A percentile compares a stretch with the other conserved stretches of the same genome.
Evolutionary conservation across 116 monocot species (phyloP).

Genomic region (Papilionanthe hybrid): DNA sequence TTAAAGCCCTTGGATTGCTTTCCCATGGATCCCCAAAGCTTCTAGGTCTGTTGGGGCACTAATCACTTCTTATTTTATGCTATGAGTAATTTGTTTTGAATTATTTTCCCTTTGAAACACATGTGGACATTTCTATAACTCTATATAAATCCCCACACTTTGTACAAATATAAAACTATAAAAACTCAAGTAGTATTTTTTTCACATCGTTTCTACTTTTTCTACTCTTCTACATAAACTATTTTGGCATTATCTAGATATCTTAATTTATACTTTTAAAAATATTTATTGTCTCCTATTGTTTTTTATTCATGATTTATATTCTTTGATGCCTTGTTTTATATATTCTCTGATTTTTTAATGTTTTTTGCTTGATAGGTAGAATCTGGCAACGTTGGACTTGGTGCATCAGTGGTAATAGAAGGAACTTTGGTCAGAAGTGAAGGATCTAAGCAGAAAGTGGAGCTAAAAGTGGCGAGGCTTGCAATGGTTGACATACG

Average conservation of each 20-base stretch:
- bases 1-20: too few relatives aligned
- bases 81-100: too few relatives aligned
- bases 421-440: constrained; percentile 77
- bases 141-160: too few relatives aligned
- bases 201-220: too few relatives aligned
- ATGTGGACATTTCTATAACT: too few relatives aligned
- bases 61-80: too few relatives aligned
- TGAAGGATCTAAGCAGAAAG: constrained; percentile 92
- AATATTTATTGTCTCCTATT: neutral
- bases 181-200: too few relatives aligned
- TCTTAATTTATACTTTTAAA: neutral
- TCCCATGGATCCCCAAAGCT: too few relatives aligned
- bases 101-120: too few relatives aligned
- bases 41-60: too few relatives aligned
- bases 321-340: neutral
- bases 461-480: constrained; percentile 76
- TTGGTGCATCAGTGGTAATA: constrained; percentile 65
- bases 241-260: neutral
- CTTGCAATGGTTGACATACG: constrained; percentile 54
- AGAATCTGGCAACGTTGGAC: constrained; percentile 60
- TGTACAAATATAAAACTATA: too few relatives aligned
- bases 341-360: neutral
- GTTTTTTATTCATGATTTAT: neutral
- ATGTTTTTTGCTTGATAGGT: constrained; percentile 37
- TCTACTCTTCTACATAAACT: too few relatives aligned